Percentiles rank a stretch among this genome's conserved stretches.
These are phyloP conservation scores for Hypoxylon perforatum DNA, from an alignment of 495 filamentous ascomycete species.

Conservation along the genomic window DNA sequence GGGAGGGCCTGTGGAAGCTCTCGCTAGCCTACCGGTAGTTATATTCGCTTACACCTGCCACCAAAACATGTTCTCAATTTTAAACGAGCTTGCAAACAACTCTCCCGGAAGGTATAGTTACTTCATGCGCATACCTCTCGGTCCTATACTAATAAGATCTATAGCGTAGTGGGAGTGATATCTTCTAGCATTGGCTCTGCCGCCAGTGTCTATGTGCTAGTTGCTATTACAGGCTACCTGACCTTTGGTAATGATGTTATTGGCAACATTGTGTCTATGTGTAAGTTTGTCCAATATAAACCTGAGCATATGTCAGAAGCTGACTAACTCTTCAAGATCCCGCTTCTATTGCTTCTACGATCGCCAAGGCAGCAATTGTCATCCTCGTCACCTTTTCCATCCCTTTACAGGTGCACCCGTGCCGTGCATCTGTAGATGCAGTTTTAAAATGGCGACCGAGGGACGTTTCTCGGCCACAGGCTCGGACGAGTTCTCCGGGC, in stretches of 20 bases:
- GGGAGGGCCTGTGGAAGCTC: slow-evolving; percentile 78
- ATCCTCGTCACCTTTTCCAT: slow-evolving; percentile 97
- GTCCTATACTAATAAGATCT: slow-evolving; percentile 43
- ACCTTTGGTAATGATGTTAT: slow-evolving; percentile 88
- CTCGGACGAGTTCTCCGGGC: slow-evolving; percentile 48
- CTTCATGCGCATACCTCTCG: neutral
- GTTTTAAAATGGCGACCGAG: slow-evolving; percentile 89
- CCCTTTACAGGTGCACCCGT: slow-evolving; percentile 94
- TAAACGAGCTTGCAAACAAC: slow-evolving; percentile 93
- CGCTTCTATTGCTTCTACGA: slow-evolving; percentile 83
- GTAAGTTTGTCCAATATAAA: slow-evolving; percentile 48
- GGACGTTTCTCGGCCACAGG: slow-evolving; percentile 40
- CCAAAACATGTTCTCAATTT: slow-evolving; percentile 99
- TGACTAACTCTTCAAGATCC: slow-evolving; percentile 63
- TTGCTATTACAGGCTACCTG: slow-evolving; percentile 94
- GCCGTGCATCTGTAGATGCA: slow-evolving; percentile 90
- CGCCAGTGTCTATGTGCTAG: slow-evolving; percentile 83
- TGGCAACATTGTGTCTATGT: slow-evolving; percentile 96
- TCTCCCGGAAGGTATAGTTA: slow-evolving; percentile 62
- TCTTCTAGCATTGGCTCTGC: slow-evolving; percentile 84
- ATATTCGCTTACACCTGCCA: slow-evolving; percentile 99
- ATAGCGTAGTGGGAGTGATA: slow-evolving; percentile 82
- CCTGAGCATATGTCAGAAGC: neutral
- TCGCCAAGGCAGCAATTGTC: slow-evolving; percentile 94
- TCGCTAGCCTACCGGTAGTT: slow-evolving; percentile 91